Percentiles rank a stretch among this genome's conserved stretches.
Evolutionary conservation across 2,329 filamentous ascomycete species (phyloP).

Genomic region (Fusarium succisae): DNA sequence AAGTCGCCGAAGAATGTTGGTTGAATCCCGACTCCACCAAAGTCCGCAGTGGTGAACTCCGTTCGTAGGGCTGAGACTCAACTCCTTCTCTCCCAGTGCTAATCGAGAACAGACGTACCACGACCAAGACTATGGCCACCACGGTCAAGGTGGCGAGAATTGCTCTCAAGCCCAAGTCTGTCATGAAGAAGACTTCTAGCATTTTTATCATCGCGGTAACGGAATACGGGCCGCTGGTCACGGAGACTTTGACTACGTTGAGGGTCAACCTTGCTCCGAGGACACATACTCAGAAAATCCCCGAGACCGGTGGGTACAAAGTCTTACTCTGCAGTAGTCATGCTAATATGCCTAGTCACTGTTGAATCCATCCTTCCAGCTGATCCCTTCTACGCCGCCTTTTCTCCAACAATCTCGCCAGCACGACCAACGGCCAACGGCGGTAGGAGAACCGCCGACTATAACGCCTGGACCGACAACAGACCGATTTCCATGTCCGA

Average conservation of each 20-base stretch:
- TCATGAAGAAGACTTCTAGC: not conserved
- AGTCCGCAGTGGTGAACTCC: not conserved
- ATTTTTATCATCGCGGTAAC: not conserved
- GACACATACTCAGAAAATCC: not conserved
- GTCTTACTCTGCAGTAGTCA: fast-evolving
- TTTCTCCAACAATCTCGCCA: not conserved
- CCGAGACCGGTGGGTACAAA: not conserved
- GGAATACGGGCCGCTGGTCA: not conserved
- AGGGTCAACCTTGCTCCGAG: not conserved
- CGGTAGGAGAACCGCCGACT: not conserved
- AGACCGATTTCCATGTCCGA: not conserved
- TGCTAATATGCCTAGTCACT: not conserved
- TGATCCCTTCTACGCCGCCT: not conserved
- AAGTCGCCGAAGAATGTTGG: slow-evolving; percentile 2
- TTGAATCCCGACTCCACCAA: not conserved
- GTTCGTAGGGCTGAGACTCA: not conserved
- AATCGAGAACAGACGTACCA: too few relatives aligned
- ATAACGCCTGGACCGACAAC: too few relatives aligned
- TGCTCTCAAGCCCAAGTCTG: not conserved
- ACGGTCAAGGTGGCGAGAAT: not conserved
- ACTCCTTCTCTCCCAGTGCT: too few relatives aligned
- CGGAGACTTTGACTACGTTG: not conserved
- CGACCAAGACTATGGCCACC: not conserved
- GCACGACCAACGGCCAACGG: not conserved
- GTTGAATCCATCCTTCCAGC: not conserved